Percentiles rank a stretch among this genome's conserved stretches.
These are phyloP conservation scores for Russula olivacea DNA, from an alignment of 768 basidiomycete species.

Conservation along the genomic window DNA sequence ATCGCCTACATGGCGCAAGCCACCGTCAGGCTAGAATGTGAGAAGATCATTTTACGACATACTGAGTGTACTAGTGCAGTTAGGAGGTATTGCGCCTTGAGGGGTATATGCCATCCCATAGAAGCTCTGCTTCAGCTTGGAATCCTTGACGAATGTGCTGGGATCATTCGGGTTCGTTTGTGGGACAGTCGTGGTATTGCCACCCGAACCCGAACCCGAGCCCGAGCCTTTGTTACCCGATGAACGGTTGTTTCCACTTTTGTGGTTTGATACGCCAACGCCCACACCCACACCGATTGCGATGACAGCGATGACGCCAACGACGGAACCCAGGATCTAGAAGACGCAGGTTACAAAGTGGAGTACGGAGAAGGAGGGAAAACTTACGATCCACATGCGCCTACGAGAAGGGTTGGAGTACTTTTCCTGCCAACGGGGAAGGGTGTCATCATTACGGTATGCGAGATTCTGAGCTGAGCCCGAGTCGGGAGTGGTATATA, in stretches of 20 bases:
- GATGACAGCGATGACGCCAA: constrained; percentile 45
- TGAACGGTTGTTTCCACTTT: constrained; percentile 27
- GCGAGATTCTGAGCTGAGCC: neutral
- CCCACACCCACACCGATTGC: constrained; percentile 59
- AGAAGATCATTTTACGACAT: constrained; percentile 26
- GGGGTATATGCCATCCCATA: constrained; percentile 90
- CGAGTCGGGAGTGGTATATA: constrained; percentile 2
- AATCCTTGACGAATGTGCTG: constrained; percentile 66
- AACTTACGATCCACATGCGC: constrained; percentile 23
- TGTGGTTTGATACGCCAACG: constrained; percentile 45
- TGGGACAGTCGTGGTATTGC: constrained; percentile 27
- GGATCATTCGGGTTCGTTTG: constrained; percentile 60
- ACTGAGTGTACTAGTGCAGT: constrained; percentile 52
- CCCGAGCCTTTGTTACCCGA: neutral
- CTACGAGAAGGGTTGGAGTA: neutral
- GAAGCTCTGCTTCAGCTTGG: constrained; percentile 64
- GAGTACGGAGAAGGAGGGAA: neutral
- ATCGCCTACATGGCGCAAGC: constrained; percentile 33
- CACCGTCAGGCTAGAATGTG: neutral
- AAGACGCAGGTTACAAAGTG: constrained; percentile 1
- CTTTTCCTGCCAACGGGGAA: constrained; percentile 15
- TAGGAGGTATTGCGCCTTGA: constrained; percentile 58
- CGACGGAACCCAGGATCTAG: constrained; percentile 50
- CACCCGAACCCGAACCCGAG: neutral
- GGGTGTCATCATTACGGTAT: neutral